These are phyloP conservation scores for Cenococcum geophilum DNA, from an alignment of 495 filamentous ascomycete genomes.

Conservation along the genomic window DNA sequence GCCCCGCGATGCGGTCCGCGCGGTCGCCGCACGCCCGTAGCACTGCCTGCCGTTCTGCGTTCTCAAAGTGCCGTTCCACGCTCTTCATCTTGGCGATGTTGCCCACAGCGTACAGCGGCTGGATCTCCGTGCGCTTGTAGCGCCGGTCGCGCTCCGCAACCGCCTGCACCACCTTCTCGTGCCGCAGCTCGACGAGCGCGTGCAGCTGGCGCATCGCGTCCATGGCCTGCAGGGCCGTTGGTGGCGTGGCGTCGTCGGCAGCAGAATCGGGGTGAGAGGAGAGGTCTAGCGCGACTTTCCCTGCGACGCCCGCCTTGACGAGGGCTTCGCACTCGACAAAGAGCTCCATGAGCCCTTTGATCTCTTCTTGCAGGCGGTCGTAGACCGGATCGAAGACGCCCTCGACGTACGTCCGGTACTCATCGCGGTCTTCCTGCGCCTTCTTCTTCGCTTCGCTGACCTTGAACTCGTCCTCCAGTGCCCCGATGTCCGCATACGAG, in stretches of 20 bases:
- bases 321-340: conserved; percentile 39
- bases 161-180: conserved; percentile 34
- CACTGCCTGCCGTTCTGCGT: conserved; percentile 33
- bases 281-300: conserved; percentile 11
- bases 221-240: conserved; percentile 16
- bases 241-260: background rate
- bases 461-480: conserved; percentile 56
- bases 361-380: conserved; percentile 47
- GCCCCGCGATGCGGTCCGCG: conserved; percentile 24
- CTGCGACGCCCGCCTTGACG: conserved; percentile 15
- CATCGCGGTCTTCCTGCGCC: conserved; percentile 50
- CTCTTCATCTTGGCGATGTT: conserved; percentile 40
- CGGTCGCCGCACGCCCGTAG: conserved; percentile 18
- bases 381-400: conserved; percentile 51
- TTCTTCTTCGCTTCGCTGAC: conserved; percentile 49
- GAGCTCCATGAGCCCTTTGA: conserved; percentile 47
- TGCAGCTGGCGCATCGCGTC: conserved; percentile 31
- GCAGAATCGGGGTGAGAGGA: background rate
- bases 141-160: conserved; percentile 37
- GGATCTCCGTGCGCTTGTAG: conserved; percentile 39
- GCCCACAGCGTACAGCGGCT: conserved; percentile 35
- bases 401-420: conserved; percentile 49
- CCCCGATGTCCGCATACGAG: conserved; percentile 55
- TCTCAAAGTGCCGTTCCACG: conserved; percentile 41
- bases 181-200: conserved; percentile 31